These are phyloP conservation scores for Komagataella pseudopastoris DNA, from an alignment of 805 yeast species.

Conservation along the genomic window DNA sequence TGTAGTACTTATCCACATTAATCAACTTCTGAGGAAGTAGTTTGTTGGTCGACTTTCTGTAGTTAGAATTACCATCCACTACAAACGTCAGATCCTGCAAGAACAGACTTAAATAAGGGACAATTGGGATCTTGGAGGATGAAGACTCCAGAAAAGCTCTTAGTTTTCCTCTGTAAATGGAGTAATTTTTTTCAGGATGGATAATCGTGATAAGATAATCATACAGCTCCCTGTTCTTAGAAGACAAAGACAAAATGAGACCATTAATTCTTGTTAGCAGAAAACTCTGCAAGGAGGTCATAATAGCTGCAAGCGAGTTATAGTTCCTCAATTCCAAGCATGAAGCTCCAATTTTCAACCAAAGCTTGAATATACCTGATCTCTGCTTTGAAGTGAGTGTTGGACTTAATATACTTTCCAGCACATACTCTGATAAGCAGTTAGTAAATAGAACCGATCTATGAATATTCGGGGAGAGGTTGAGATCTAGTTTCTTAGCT, in stretches of 20 bases:
- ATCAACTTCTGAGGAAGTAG: slow-evolving; percentile 46
- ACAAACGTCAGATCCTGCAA: slow-evolving; percentile 71
- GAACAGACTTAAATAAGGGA: slow-evolving; percentile 65
- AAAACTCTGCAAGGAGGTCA: slow-evolving; percentile 66
- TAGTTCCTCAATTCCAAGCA: slow-evolving; percentile 63
- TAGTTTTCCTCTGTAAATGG: slow-evolving; percentile 51
- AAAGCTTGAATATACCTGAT: slow-evolving; percentile 40
- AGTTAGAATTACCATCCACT: slow-evolving; percentile 70
- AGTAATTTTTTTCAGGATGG: slow-evolving; percentile 65
- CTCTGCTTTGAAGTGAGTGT: slow-evolving; percentile 33
- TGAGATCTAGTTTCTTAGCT: slow-evolving; percentile 41
- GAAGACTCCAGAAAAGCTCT: slow-evolving; percentile 35
- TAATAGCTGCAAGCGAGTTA: slow-evolving; percentile 67
- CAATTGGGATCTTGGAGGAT: slow-evolving; percentile 42
- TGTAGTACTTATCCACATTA: slow-evolving; percentile 62
- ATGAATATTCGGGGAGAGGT: slow-evolving; percentile 50
- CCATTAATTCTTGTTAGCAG: slow-evolving; percentile 48
- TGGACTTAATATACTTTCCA: slow-evolving; percentile 54
- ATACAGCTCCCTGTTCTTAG: slow-evolving; percentile 47
- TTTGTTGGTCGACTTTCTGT: slow-evolving; percentile 40
- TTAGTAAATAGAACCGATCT: slow-evolving; percentile 57
- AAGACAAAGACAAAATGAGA: slow-evolving; percentile 40
- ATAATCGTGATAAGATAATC: slow-evolving; percentile 53
- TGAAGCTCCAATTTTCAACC: slow-evolving; percentile 66
- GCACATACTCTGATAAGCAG: slow-evolving; percentile 54